phyloP scores from a whole-genome alignment of 805 yeast genomes.

The Saccharomyces jurei region DNA sequence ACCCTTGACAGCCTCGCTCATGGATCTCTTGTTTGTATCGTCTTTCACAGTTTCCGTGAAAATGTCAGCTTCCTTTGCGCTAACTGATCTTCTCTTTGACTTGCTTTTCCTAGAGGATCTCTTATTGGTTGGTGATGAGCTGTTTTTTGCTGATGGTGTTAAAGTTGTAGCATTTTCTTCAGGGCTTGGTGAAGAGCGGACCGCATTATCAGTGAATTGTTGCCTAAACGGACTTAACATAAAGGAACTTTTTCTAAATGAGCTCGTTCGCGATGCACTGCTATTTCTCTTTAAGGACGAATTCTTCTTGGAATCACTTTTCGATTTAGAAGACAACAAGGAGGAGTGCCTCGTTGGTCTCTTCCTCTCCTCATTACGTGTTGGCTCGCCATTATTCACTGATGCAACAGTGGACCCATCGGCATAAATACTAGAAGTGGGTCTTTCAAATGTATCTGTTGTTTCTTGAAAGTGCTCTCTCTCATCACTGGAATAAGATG shows the following conservation, averaged over 20 bases:
- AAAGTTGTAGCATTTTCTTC: slow-evolving; percentile 7
- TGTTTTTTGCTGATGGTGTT: background rate
- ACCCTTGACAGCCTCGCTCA: slow-evolving; percentile 42
- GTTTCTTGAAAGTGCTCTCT: background rate
- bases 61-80: slow-evolving; percentile 37
- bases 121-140: slow-evolving; percentile 7
- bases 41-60: slow-evolving; percentile 11
- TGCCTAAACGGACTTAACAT: slow-evolving; percentile 20
- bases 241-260: slow-evolving; percentile 15
- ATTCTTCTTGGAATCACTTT: slow-evolving; percentile 7
- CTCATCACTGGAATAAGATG: background rate
- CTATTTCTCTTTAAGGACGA: slow-evolving; percentile 9
- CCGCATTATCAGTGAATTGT: slow-evolving; percentile 16
- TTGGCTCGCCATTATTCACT: slow-evolving; percentile 1
- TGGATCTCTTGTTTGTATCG: slow-evolving; percentile 34
- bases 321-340: slow-evolving; percentile 36
- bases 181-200: slow-evolving; percentile 12
- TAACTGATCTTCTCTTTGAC: slow-evolving; percentile 42
- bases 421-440: slow-evolving; percentile 36
- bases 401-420: slow-evolving; percentile 1
- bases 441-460: slow-evolving; percentile 24
- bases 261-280: background rate
- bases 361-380: slow-evolving; percentile 1
- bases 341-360: slow-evolving; percentile 54
- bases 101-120: slow-evolving; percentile 8